phyloP scores from a whole-genome alignment of 176 grass and related monocot genomes.

The Juncus inflexus region DNA sequence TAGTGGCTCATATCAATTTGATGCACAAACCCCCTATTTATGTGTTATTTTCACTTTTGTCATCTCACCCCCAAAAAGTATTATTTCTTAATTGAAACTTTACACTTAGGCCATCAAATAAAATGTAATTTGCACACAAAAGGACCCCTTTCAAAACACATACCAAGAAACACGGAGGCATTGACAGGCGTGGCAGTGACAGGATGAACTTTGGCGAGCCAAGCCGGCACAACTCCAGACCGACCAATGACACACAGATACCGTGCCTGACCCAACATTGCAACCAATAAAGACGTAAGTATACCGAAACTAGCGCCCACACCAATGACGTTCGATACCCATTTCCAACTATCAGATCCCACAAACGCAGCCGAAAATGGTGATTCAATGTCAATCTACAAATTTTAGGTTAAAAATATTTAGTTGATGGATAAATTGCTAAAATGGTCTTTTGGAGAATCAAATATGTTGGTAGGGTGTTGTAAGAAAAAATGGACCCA shows the following conservation, averaged over 20 bases:
- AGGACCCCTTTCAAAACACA: background rate
- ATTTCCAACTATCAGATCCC: constrained; percentile 45
- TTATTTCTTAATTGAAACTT: background rate
- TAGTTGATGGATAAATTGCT: too few relatives aligned
- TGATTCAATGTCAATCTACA: constrained; percentile 77
- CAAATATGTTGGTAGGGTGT: too few relatives aligned
- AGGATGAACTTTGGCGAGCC: constrained; percentile 78
- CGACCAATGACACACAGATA: constrained; percentile 94
- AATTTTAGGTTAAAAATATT: background rate
- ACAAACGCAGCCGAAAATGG: constrained; percentile 80
- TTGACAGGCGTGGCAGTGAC: constrained; percentile 71
- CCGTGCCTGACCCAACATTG: constrained; percentile 91
- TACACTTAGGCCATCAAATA: background rate
- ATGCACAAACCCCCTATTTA: constrained; percentile 15
- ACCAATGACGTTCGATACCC: constrained; percentile 84
- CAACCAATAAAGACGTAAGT: constrained; percentile 78
- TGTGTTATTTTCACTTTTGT: constrained; percentile 1
- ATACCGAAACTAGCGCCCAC: constrained; percentile 78
- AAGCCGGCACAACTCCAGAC: constrained; percentile 64
- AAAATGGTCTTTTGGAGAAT: too few relatives aligned
- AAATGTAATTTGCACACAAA: background rate
- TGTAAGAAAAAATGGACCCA: too few relatives aligned
- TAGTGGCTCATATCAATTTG: constrained; percentile 16
- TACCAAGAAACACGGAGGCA: constrained; percentile 80
- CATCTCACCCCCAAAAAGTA: background rate